These are phyloP conservation scores for Candida quercuum DNA, from an alignment of 805 yeast genomes.

Conservation along the genomic window DNA sequence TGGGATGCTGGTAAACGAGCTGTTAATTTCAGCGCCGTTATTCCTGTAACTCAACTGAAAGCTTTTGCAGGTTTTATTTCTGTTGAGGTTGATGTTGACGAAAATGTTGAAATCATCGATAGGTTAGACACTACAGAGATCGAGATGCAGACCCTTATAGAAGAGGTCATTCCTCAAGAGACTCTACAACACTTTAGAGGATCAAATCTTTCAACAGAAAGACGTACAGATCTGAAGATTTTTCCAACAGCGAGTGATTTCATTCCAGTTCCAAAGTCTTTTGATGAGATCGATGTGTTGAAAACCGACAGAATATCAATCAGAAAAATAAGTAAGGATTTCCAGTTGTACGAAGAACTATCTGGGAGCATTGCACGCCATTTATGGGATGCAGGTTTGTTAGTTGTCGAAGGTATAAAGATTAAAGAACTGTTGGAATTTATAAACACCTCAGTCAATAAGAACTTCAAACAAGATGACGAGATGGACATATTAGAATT, in stretches of 20 bases:
- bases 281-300: conserved; percentile 3
- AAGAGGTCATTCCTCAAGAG: background rate
- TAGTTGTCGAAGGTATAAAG: conserved; percentile 11
- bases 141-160: conserved; percentile 9
- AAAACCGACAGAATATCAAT: conserved; percentile 16
- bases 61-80: conserved; percentile 9
- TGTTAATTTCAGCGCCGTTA: conserved; percentile 3
- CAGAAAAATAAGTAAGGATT: conserved; percentile 7
- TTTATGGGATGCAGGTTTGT: conserved; percentile 37
- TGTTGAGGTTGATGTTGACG: conserved; percentile 8
- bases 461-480: background rate
- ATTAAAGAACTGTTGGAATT: conserved; percentile 6
- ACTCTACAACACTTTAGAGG: background rate
- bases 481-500: conserved; percentile 28
- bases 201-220: background rate
- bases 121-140: conserved; percentile 7
- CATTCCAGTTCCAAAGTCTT: conserved; percentile 10
- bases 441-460: background rate
- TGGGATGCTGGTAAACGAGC: conserved; percentile 22
- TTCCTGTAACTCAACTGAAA: background rate
- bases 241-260: conserved; percentile 14
- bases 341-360: conserved; percentile 28
- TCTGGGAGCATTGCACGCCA: conserved; percentile 38
- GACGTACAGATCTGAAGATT: conserved; percentile 3
- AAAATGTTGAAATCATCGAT: conserved; percentile 4